Conservation (phyloP, 371 early-diverging fungal genomes). For the Mortierella sp. region DNA sequence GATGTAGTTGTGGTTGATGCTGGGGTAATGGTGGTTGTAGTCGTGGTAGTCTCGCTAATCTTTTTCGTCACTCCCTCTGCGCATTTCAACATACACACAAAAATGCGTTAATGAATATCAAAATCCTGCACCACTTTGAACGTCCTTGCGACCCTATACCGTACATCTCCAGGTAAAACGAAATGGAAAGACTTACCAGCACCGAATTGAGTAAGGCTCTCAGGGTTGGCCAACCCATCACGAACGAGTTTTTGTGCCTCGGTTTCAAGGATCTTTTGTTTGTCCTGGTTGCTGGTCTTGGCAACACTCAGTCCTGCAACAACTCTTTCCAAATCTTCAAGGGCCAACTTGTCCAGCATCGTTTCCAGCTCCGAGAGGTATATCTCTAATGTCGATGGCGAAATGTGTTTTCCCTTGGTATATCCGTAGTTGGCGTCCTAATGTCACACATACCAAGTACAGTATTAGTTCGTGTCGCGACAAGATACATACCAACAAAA, state of each 20-base stretch:
- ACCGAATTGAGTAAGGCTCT: constrained; percentile 49
- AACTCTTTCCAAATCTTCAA: constrained; percentile 57
- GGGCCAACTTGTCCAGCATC: constrained; percentile 66
- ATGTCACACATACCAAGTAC: neutral
- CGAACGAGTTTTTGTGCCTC: constrained; percentile 43
- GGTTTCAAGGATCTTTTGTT: constrained; percentile 41
- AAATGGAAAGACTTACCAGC: constrained; percentile 17
- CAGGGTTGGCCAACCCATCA: constrained; percentile 35
- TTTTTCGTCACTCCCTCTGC: constrained; percentile 22
- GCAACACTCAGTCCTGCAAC: constrained; percentile 31
- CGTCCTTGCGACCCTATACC: neutral
- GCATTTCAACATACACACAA: neutral
- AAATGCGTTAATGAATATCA: neutral
- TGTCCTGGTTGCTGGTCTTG: constrained; percentile 28
- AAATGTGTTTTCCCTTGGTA: constrained; percentile 60
- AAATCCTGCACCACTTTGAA: no score
- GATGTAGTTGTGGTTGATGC: constrained; percentile 1
- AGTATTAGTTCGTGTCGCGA: neutral
- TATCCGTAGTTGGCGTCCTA: constrained; percentile 83
- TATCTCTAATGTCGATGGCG: constrained; percentile 70
- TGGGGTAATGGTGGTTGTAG: neutral
- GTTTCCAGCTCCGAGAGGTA: constrained; percentile 79
- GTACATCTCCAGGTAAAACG: neutral
- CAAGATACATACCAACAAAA: neutral
- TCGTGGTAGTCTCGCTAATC: neutral